These are phyloP conservation scores for Gaultheria prostrata DNA, from an alignment of 148 eudicot species.

Conservation along the genomic window DNA sequence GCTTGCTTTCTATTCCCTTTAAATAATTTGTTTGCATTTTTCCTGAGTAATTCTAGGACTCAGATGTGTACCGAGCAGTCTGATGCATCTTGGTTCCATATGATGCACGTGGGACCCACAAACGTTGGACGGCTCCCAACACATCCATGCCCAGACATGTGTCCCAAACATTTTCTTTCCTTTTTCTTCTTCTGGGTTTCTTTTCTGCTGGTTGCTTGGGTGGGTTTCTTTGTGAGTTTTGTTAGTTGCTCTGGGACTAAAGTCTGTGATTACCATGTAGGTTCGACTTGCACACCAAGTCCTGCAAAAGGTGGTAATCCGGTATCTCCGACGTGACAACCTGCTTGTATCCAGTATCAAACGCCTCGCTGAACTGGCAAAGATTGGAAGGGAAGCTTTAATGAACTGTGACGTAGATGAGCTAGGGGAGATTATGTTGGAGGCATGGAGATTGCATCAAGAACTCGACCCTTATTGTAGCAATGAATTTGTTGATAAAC, in stretches of 20 bases:
- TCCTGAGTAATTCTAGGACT: not conserved
- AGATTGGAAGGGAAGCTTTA: slow-evolving; percentile 82
- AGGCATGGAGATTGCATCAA: slow-evolving; percentile 96
- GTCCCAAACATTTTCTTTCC: not conserved
- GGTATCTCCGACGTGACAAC: slow-evolving; percentile 82
- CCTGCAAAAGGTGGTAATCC: slow-evolving; percentile 83
- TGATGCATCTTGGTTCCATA: not conserved
- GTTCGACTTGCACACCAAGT: slow-evolving; percentile 94
- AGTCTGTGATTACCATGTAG: slow-evolving; percentile 32
- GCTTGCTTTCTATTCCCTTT: not conserved
- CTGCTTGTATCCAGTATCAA: slow-evolving; percentile 89
- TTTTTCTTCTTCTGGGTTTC: not conserved
- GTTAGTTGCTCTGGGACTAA: not conserved
- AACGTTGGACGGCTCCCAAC: not conserved
- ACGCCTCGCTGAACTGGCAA: slow-evolving; percentile 89
- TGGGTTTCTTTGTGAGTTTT: not conserved
- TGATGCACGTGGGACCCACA: not conserved
- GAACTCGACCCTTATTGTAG: slow-evolving; percentile 96
- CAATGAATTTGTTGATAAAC: slow-evolving; percentile 71
- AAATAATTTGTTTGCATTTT: not conserved
- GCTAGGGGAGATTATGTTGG: slow-evolving; percentile 75
- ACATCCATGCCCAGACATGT: not conserved
- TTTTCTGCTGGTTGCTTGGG: not conserved
- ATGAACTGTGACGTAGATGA: slow-evolving; percentile 82
- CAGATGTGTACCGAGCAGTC: not conserved